These are phyloP conservation scores for Chlamydomonas sp. DNA, from an alignment of 139 green algal species.

Conservation along the genomic window DNA sequence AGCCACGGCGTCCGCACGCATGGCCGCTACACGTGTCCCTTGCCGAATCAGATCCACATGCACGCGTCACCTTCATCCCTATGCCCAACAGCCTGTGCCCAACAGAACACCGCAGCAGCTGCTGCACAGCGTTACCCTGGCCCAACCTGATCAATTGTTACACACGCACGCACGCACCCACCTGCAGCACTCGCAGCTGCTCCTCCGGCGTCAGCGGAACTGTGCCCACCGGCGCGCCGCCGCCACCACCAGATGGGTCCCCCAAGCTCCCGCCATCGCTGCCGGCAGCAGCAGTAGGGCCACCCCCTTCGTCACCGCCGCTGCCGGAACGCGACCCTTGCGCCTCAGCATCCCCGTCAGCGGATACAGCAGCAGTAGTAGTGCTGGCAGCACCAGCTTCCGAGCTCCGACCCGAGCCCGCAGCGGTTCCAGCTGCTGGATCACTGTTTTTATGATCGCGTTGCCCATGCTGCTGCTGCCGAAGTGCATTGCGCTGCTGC, in stretches of 20 bases:
- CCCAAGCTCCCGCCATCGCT: background rate
- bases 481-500: background rate
- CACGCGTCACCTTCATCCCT: background rate
- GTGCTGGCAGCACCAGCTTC: background rate
- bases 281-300: background rate
- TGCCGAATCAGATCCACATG: background rate
- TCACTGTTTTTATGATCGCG: background rate
- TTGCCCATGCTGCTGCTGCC: background rate
- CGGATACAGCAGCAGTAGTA: background rate
- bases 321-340: background rate
- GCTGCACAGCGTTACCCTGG: background rate
- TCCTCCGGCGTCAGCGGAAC: constrained; percentile 42
- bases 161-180: background rate
- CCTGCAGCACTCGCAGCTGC: constrained; percentile 70
- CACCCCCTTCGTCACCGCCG: background rate
- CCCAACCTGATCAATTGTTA: background rate
- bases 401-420: background rate
- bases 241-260: background rate
- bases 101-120: background rate
- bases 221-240: background rate
- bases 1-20: background rate
- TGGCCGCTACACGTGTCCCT: background rate
- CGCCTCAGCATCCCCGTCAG: background rate
- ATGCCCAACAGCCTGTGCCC: background rate
- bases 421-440: background rate